These are phyloP conservation scores for Chlamydomonas eustigma DNA, from an alignment of 139 green algal species.

Conservation along the genomic window DNA sequence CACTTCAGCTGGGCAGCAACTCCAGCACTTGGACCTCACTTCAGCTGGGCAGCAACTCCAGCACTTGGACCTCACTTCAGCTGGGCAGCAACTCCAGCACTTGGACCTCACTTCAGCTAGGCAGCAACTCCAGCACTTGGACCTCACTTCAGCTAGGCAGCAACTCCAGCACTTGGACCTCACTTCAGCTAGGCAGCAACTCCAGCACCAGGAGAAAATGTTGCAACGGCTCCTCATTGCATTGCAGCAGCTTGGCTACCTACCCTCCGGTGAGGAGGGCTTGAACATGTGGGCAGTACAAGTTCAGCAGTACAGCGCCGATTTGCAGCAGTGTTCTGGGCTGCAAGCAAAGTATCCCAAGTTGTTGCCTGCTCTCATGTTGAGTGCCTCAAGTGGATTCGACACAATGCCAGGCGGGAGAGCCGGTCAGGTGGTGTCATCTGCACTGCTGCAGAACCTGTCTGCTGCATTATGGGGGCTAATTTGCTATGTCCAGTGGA, in stretches of 20 bases:
- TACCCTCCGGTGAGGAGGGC: background rate
- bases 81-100: background rate
- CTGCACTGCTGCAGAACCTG: background rate
- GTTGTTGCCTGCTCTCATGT: background rate
- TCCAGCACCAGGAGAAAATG: background rate
- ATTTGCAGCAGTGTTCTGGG: background rate
- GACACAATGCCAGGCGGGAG: too few relatives aligned
- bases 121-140: background rate
- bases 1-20: background rate
- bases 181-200: background rate
- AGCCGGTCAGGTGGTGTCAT: background rate
- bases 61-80: too few relatives aligned
- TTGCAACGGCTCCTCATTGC: background rate
- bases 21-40: background rate
- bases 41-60: background rate
- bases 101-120: background rate
- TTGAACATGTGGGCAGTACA: background rate
- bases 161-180: background rate
- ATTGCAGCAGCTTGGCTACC: background rate
- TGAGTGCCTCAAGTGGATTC: too few relatives aligned
- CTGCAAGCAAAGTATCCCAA: background rate
- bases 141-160: too few relatives aligned
- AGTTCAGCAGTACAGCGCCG: background rate
- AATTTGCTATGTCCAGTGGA: background rate
- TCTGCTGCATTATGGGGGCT: background rate